Evolutionary conservation across 805 yeast species (phyloP), one percentile per base, ranked within the genome.

Genomic region (Zygosaccharomyces bisporus): DNA sequence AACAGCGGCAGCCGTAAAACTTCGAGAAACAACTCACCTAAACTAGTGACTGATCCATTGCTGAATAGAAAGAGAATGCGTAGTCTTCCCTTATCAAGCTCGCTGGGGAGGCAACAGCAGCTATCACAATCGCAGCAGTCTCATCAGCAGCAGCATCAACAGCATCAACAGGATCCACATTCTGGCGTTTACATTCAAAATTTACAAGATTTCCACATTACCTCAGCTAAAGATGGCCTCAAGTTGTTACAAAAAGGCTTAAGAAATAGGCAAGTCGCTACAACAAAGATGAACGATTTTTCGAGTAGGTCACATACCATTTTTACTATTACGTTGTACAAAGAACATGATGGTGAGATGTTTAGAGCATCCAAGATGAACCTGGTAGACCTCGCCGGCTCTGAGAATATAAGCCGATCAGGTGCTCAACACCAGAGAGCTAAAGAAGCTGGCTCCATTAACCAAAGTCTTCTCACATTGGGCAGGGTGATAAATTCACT

Each of bases 321-420:
- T 4, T 84, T 85, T 62, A 79, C 89, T 2, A 72, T 85, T 21
- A 74, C 73, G 35, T 63, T 85, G 24, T 76, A 75, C 56, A 77
- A 72, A 54, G 73, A 72, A 69, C 76, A 39, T 64, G 71, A 64
- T 14, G 67, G 66, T 17, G 81, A 77, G 44, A 53, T 69, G 18
- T 73, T 74, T 48, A 68, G 80, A 49, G 65, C 75, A 18, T 80
- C 89, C 5, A 88, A 87, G 56, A 79, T 88, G 71, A 88, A 90
- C 60, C 69, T 90, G 17, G 98, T 91, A 4, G 98, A 91, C 68
- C 72, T 91, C 51, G 99, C 98, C 0, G 98, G 99, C 0, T 86
- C 95, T 4, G 99, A 91, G 62, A 90, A 90, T 60, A 83, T 91
- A 43, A 78, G 76, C 54, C 72, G 88, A 55, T 86, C 96, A 0